Percentiles rank a stretch among this genome's conserved stretches.
phyloP scores from a whole-genome alignment of 2,329 filamentous ascomycete genomes.

The Davidsoniella australis region DNA sequence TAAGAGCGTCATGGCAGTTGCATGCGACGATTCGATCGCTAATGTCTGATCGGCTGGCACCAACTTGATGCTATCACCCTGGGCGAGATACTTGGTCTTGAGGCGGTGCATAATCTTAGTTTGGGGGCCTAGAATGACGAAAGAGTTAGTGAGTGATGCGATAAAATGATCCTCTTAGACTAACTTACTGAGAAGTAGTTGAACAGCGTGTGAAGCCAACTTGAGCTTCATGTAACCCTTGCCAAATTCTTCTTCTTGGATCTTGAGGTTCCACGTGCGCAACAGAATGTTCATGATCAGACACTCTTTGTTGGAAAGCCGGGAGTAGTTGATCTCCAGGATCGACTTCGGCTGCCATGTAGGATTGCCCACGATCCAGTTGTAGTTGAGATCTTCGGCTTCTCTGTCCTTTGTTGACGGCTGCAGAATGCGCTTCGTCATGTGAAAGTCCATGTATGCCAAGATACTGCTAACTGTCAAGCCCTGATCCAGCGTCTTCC shows the following conservation, averaged over 20 bases:
- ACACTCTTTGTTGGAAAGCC: conserved; percentile 22
- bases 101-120: conserved; percentile 16
- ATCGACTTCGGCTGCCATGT: conserved; percentile 25
- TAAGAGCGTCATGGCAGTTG: conserved; percentile 18
- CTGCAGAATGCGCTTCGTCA: background rate
- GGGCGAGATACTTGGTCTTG: conserved; percentile 19
- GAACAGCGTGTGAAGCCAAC: conserved; percentile 25
- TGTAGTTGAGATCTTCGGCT: conserved; percentile 15
- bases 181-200: conserved; percentile 28
- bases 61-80: conserved; percentile 8
- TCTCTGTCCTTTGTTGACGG: conserved; percentile 6
- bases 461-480: conserved; percentile 31
- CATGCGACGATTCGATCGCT: conserved; percentile 10
- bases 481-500: conserved; percentile 23
- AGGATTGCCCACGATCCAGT: conserved; percentile 26
- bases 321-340: background rate
- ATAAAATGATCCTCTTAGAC: background rate
- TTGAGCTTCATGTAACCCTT: conserved; percentile 25
- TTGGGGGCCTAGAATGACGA: conserved; percentile 1
- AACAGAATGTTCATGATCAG: conserved; percentile 28
- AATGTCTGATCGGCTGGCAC: conserved; percentile 12
- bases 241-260: conserved; percentile 26
- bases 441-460: conserved; percentile 22
- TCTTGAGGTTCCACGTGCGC: conserved; percentile 32
- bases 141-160: background rate